Evolutionary conservation across 2,329 filamentous ascomycete species (phyloP), one percentile per base, ranked within the genome.

Genomic region (Cercospora brassicicola): DNA sequence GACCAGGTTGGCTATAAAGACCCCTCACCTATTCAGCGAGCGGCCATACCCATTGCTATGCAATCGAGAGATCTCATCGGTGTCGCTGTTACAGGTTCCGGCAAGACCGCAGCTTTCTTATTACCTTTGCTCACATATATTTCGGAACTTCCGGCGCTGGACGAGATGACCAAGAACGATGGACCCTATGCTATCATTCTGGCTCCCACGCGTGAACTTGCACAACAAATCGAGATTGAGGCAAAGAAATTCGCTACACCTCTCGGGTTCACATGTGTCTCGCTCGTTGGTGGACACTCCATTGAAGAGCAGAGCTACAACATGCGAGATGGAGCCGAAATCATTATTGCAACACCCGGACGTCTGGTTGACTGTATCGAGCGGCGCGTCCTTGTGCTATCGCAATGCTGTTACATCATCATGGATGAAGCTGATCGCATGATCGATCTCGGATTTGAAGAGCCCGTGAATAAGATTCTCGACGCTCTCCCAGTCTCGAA

Each of bases 341-440:
- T 99, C 73, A 92, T 99, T 76, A 97, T 99, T 73, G 95, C 95
- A n/a, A 99, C 95, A 0, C 95, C 95, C 0, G 95, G 95, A 82
- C 94, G 95, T 86, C 87, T 99, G 0, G 92, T 98, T 8, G 95
- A 99, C 82, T 98, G 94, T 80, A 95, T 99, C 74, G 95, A 99
- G 80, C 88, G 95, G 18, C 90, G 94, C 36, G 88, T 98, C 31
- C 85, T 98, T 1, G 94, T 99, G 1, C 87, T 98, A 59, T 90
- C 89, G n/a, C 95, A 98, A 81, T 98, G 95, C 80, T 97, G 94
- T 82, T 98, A 98, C 81, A 88, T 98, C 66, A 97, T 99, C 81
- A 97, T 99, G 94, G 95, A 99, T 79, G 95, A 99, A 86, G 95
- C 95, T 42, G 95, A 99, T 82, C 91, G 94, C 65, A 99, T 99